Percentiles rank a stretch among this genome's conserved stretches.
Conservation (phyloP, 2,329 filamentous ascomycete species). For the Colletotrichum australisinense region DNA sequence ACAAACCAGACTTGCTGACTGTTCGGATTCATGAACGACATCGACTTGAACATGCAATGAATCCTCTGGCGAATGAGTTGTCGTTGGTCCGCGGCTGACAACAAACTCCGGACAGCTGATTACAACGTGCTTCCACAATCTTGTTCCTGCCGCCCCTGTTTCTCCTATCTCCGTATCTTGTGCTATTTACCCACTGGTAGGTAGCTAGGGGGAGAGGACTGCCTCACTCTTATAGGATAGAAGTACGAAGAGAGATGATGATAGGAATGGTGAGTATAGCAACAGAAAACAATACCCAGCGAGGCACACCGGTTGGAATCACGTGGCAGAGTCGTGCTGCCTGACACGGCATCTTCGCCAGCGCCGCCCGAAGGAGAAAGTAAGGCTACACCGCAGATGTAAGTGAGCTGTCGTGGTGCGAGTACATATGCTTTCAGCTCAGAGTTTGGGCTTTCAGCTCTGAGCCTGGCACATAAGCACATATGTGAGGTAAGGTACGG, state of each 20-base stretch:
- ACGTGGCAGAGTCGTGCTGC: conserved; percentile 22
- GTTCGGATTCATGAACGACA: not conserved
- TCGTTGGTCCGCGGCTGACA: not conserved
- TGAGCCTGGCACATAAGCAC: not conserved
- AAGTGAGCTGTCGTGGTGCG: not conserved
- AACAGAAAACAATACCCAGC: not conserved
- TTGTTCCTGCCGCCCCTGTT: not conserved
- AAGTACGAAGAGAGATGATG: not conserved
- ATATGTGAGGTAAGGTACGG: no score
- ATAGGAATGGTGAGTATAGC: not conserved
- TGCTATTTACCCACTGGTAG: not conserved
- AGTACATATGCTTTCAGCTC: conserved; percentile 8
- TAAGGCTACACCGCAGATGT: conserved; percentile 6
- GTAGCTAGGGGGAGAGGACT: not conserved
- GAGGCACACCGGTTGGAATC: not conserved
- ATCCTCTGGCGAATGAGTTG: not conserved
- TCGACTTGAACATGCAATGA: not conserved
- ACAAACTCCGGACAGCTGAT: not conserved
- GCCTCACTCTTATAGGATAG: not conserved
- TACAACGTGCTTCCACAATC: not conserved
- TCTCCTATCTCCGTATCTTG: not conserved
- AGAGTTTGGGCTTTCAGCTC: not conserved
- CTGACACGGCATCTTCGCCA: conserved; percentile 19
- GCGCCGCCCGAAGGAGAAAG: not conserved
- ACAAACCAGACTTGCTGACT: conserved; percentile 23